These are phyloP conservation scores for Naganishia vaughanmartiniae DNA, from an alignment of 768 basidiomycete genomes.

Conservation along the genomic window DNA sequence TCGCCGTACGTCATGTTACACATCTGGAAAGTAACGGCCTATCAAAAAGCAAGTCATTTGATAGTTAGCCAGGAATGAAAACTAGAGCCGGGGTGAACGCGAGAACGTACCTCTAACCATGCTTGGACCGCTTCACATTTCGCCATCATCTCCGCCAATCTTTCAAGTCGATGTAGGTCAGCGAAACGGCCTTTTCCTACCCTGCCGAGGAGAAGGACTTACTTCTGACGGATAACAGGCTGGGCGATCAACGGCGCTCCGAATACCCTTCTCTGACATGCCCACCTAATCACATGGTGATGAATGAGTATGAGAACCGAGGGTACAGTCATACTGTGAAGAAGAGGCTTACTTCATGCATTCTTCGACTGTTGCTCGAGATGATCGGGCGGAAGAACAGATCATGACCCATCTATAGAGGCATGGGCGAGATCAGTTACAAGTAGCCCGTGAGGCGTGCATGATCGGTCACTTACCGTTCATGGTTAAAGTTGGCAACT, in stretches of 20 bases:
- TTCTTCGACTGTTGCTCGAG: constrained; percentile 75
- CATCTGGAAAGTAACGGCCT: constrained; percentile 79
- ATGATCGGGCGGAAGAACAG: constrained; percentile 69
- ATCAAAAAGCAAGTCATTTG: not conserved
- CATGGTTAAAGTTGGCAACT: constrained; percentile 87
- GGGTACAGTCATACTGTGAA: not conserved
- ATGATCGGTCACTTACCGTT: constrained; percentile 52
- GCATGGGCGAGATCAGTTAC: constrained; percentile 38
- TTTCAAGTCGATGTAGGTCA: constrained; percentile 8
- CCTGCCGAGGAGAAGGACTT: not conserved
- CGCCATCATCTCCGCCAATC: constrained; percentile 80
- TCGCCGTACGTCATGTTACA: constrained; percentile 77
- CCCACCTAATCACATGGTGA: constrained; percentile 65
- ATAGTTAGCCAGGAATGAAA: too few relatives aligned
- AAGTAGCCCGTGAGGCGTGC: not conserved
- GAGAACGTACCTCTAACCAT: constrained; percentile 64
- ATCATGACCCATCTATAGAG: constrained; percentile 70
- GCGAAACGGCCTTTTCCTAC: not conserved
- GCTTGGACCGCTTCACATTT: constrained; percentile 74
- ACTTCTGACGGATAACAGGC: constrained; percentile 80
- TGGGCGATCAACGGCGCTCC: constrained; percentile 75
- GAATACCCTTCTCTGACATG: constrained; percentile 82
- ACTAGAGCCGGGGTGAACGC: not conserved
- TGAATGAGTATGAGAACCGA: not conserved
- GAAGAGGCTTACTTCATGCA: constrained; percentile 62